phyloP scores from a whole-genome alignment of 1,284 basidiomycete genomes.

The Rhizopogon parksii region DNA sequence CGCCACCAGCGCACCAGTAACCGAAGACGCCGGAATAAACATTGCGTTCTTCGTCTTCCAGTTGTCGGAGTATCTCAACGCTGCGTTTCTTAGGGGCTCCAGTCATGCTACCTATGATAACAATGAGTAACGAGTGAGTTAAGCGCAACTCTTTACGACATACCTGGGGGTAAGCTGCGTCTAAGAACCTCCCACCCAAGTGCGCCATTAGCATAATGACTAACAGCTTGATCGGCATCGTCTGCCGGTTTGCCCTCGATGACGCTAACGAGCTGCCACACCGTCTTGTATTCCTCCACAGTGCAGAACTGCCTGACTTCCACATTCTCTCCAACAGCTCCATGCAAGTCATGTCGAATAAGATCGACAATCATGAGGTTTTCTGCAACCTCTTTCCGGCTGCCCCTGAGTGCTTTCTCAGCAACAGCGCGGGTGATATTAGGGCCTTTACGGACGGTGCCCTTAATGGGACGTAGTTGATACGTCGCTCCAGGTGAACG shows the following conservation, averaged over 20 bases:
- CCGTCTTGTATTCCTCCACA: conserved; percentile 90
- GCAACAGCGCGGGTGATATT: conserved; percentile 58
- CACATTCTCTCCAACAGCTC: conserved; percentile 72
- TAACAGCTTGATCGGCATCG: conserved; percentile 25
- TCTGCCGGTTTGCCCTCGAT: conserved; percentile 61
- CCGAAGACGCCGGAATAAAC: conserved; percentile 95
- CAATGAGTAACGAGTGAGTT: not conserved
- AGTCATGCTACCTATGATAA: conserved; percentile 84
- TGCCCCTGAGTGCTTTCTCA: conserved; percentile 61
- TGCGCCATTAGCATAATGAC: conserved; percentile 31
- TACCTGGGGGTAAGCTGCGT: conserved; percentile 83
- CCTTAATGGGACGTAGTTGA: conserved; percentile 95
- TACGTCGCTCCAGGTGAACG: conserved; percentile 55
- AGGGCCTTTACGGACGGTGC: conserved; percentile 70
- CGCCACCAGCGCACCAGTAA: conserved; percentile 86
- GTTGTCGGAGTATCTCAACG: conserved; percentile 80
- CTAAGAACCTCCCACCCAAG: conserved; percentile 76
- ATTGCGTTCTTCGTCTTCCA: conserved; percentile 70
- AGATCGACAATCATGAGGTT: conserved; percentile 99
- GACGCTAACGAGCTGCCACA: conserved; percentile 95
- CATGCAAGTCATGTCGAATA: conserved; percentile 86
- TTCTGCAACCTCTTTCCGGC: conserved; percentile 91
- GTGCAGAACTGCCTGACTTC: conserved; percentile 80
- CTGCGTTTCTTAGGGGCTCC: conserved; percentile 94
- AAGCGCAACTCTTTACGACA: conserved; percentile 16